Evolutionary conservation across 164 flowering plant species (phyloP).

Genomic region (Warburgia ugandensis): DNA sequence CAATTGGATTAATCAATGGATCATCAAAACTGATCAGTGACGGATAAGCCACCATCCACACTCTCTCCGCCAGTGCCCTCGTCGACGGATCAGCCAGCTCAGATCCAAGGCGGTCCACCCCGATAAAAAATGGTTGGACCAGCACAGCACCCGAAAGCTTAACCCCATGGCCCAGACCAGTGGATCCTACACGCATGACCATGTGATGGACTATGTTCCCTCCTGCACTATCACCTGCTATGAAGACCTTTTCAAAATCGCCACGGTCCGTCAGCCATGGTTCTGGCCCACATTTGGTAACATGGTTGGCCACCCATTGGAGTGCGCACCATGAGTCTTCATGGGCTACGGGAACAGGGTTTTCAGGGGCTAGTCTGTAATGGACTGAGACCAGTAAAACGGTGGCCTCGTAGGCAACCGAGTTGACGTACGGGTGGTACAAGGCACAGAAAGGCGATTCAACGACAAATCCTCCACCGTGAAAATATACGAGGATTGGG

Average conservation of each 20-base stretch:
- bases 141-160: background rate
- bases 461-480: conserved; percentile 47
- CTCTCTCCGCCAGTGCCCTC: background rate
- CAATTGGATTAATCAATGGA: conserved; percentile 5
- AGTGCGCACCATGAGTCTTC: conserved; percentile 55
- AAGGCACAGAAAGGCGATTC: conserved; percentile 33
- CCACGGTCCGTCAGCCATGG: conserved; percentile 37
- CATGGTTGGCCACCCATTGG: conserved; percentile 41
- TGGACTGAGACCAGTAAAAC: conserved; percentile 39
- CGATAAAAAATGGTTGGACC: conserved; percentile 8
- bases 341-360: conserved; percentile 25
- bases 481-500: conserved; percentile 48
- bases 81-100: background rate
- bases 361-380: conserved; percentile 51
- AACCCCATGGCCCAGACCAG: conserved; percentile 15
- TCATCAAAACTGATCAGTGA: conserved; percentile 4
- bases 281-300: conserved; percentile 12
- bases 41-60: conserved; percentile 9
- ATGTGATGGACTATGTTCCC: conserved; percentile 43
- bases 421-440: conserved; percentile 22
- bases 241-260: conserved; percentile 31
- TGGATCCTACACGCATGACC: conserved; percentile 6
- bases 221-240: conserved; percentile 64
- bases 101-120: background rate
- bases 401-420: conserved; percentile 20